Evolutionary conservation across 495 filamentous ascomycete species (phyloP).

Genomic region (Aspergillus sclerotiicarbonarius): DNA sequence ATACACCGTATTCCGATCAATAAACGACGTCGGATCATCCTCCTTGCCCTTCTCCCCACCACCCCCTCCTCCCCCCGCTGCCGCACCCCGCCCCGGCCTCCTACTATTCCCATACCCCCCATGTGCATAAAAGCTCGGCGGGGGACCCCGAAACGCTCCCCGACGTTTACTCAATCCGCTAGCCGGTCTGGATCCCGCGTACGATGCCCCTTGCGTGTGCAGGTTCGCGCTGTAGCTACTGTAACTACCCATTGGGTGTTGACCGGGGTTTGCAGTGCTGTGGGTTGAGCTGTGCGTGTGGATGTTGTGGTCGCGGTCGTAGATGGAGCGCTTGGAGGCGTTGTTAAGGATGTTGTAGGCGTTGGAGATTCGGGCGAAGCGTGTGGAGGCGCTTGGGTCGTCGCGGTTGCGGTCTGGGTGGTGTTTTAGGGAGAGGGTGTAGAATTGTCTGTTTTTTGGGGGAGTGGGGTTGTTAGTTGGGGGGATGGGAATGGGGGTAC

Average conservation of each 20-base stretch:
- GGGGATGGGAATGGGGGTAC: no score
- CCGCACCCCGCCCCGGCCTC: constrained; percentile 5
- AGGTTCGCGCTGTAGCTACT: constrained; percentile 30
- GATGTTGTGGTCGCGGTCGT: constrained; percentile 69
- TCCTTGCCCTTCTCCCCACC: constrained; percentile 9
- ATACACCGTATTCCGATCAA: constrained; percentile 52
- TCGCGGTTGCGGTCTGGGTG: constrained; percentile 88
- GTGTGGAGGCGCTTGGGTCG: constrained; percentile 67
- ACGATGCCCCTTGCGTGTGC: constrained; percentile 43
- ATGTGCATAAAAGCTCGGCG: constrained; percentile 79
- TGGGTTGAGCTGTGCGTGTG: constrained; percentile 29
- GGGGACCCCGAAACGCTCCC: constrained; percentile 75
- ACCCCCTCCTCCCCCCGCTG: constrained; percentile 20
- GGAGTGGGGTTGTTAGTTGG: constrained; percentile 5
- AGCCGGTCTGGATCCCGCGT: constrained; percentile 68
- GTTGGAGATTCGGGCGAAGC: constrained; percentile 82
- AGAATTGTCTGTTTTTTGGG: constrained; percentile 83
- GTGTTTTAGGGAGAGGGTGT: constrained; percentile 84
- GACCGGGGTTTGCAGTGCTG: constrained; percentile 29
- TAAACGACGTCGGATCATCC: constrained; percentile 45
- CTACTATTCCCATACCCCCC: constrained; percentile 55
- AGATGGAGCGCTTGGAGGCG: constrained; percentile 66
- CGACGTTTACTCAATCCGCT: constrained; percentile 77
- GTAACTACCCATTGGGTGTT: constrained; percentile 49
- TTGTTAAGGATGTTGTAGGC: constrained; percentile 79